Base-by-base conservation (phyloP, 257 asterid genomes). In the Nicotiana paniculata region DNA sequence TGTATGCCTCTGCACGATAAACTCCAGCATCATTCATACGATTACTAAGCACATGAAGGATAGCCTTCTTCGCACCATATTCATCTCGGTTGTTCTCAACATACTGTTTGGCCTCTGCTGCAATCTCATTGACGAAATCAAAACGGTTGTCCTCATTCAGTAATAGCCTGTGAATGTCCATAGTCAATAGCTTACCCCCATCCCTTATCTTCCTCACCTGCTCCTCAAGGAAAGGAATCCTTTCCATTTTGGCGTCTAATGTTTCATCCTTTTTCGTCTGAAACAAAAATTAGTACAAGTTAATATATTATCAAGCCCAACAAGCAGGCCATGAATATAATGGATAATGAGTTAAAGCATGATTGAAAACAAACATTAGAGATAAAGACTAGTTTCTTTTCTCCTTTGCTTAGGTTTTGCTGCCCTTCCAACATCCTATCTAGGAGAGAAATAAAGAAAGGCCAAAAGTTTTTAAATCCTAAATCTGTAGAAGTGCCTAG, bases 61-160 rank as follows among this genome's bases (percentile, higher is more conserved):
- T 91, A 28, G 98, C 96, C 81, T 96, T 96, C 88, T 96, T 96
- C 1, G 89, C 84, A 58, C 99, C 99, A 83, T 94, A 96, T 81
- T 93, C 99, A 77, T 96, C 99, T 9, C 97, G 90, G 83, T 96
- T 94, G 85, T 87, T 94, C 87, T 96, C 97, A 5, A 96, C 98
- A 5, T 94, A 96, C 82, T 85, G 86, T 84, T 88, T 94, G n/a
- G 98, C 97, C 90, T 96, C 98, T 66, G 95, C 97, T 6, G 99
- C 99, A 12, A 96, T 90, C 82, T 92, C 92, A 74, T 96, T 96
- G 84, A 96, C 99, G 55, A 94, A 96, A 59, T 87, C 92, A 33
- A 88, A 96, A 35, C 95, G 88, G 88, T 96, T 96, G 65, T 96
- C 97, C 88, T 93, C 97, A 0, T 97, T 93, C 69, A 96, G 80